Evolutionary conservation across 108 stramenopile genomes (phyloP), one percentile per base, ranked within the genome.

Genomic region (Phaeodactylum tricornutum): DNA sequence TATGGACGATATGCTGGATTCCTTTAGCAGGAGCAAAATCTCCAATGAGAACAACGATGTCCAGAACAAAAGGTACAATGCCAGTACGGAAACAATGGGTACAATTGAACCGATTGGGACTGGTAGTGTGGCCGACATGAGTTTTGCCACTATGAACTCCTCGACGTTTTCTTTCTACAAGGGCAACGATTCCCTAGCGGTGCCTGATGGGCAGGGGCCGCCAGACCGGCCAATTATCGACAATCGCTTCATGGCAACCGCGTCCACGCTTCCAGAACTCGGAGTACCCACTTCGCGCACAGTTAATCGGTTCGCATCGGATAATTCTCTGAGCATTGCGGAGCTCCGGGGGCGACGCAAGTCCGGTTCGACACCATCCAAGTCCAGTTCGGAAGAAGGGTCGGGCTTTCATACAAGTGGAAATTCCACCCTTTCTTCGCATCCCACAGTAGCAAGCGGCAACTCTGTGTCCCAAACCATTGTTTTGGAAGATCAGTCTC

Each of bases 11-110:
- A 4, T 50, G 6, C 31, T 50, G 49, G 49, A 50, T 28, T 50
- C 49, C 4, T 34, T 50, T 6, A 43, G 43, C 17, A 36, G 36
- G n/a, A 27, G 17, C 4, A 26, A 50, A 11, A 7, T 50, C 14
- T 4, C 4, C 31, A 17, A 17, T 34, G 49, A n/a, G 4, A 47
- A 8, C 25, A 29, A 7, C 20, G 7, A 24, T 29, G 21, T 7
- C 7, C 24, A 46, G 4, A 27, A 14, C 5, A 46, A 46, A 11
- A 43, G 42, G 53, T 15, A 22, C 1, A 43, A 27, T 43, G 42
- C 53, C n/a, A n/a, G n/a, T 27, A 26, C 38, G 5, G 53, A 55
- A 16, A 41, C 53, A 1, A 55, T 55, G 53, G 53, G 53, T 19
- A 55, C 53, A 11, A 55, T 55, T 39, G 53, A 55, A 15, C 41